These are phyloP conservation scores for Colletotrichum horii DNA, from an alignment of 2,329 filamentous ascomycete species.

Conservation along the genomic window DNA sequence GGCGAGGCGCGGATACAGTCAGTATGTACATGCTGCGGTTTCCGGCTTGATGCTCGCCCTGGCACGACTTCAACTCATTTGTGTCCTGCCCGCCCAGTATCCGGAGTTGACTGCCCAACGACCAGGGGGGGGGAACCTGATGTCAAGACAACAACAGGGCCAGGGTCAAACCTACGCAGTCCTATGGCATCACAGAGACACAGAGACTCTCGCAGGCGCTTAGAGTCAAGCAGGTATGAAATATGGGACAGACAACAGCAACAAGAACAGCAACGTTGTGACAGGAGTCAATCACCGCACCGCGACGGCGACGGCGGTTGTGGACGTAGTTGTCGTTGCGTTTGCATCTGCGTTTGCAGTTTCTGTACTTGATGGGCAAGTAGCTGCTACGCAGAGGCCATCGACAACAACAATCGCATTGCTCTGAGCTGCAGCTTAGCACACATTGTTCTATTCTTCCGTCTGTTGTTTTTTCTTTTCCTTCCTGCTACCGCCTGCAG, in stretches of 20 bases:
- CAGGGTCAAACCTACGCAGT: not conserved
- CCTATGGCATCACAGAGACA: not conserved
- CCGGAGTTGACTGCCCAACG: not conserved
- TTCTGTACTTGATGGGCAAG: conserved; percentile 5
- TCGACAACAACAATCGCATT: conserved; percentile 5
- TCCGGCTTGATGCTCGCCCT: not conserved
- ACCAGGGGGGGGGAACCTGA: not conserved
- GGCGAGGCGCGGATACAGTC: not conserved
- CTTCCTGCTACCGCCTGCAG: conserved; percentile 4
- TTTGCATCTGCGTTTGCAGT: not conserved
- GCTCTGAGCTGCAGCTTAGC: not conserved
- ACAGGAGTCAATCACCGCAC: not conserved
- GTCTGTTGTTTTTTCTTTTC: not conserved
- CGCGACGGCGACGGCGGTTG: not conserved
- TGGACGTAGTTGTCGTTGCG: not conserved
- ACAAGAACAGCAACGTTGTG: not conserved
- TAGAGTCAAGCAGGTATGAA: not conserved
- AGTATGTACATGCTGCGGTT: not conserved
- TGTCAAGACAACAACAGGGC: not conserved
- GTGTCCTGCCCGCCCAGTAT: not conserved
- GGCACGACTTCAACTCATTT: not conserved
- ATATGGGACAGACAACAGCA: not conserved
- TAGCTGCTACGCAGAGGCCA: not conserved
- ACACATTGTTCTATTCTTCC: conserved; percentile 9
- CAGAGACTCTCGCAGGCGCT: not conserved